Evolutionary conservation across 2,329 filamentous ascomycete genomes (phyloP).

Genomic region (Penicillium janthinellum): DNA sequence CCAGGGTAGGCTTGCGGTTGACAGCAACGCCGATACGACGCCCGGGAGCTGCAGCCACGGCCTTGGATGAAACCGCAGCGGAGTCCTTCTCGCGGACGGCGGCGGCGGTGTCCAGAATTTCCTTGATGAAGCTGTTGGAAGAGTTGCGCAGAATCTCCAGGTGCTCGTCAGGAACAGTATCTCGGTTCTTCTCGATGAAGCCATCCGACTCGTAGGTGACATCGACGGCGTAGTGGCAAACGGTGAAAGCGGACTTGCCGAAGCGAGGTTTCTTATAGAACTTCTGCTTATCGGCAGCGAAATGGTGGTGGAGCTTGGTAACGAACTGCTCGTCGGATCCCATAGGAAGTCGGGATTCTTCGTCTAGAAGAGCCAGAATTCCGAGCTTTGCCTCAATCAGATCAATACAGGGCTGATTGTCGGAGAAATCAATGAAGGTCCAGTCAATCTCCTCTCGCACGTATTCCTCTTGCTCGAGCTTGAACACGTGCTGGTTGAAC

Average conservation of each 20-base stretch:
- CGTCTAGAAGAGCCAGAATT: constrained; percentile 86
- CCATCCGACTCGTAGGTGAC: constrained; percentile 99
- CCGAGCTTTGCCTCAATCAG: constrained; percentile 96
- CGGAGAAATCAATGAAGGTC: constrained; percentile 99
- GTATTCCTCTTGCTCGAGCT: constrained; percentile 98
- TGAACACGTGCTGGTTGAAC: constrained; percentile 99
- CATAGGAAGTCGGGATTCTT: constrained; percentile 96
- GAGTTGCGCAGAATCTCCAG: constrained; percentile 88
- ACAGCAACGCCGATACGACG: constrained; percentile 89
- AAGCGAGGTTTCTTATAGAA: constrained; percentile 99
- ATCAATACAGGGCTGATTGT: constrained; percentile 99
- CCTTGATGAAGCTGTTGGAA: constrained; percentile 78
- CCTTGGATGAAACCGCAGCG: constrained; percentile 68
- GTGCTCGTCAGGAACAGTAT: constrained; percentile 97
- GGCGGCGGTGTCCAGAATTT: constrained; percentile 82
- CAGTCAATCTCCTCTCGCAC: constrained; percentile 95
- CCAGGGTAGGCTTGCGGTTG: constrained; percentile 93
- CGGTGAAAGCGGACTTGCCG: constrained; percentile 94
- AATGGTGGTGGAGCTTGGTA: constrained; percentile 93
- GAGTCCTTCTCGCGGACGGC: constrained; percentile 87
- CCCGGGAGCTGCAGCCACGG: constrained; percentile 67
- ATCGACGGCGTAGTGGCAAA: constrained; percentile 97
- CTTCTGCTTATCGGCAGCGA: constrained; percentile 82
- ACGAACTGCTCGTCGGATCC: constrained; percentile 97
- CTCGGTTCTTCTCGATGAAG: constrained; percentile 99